phyloP scores from a whole-genome alignment of 805 yeast genomes.

The Candida succiphila region DNA sequence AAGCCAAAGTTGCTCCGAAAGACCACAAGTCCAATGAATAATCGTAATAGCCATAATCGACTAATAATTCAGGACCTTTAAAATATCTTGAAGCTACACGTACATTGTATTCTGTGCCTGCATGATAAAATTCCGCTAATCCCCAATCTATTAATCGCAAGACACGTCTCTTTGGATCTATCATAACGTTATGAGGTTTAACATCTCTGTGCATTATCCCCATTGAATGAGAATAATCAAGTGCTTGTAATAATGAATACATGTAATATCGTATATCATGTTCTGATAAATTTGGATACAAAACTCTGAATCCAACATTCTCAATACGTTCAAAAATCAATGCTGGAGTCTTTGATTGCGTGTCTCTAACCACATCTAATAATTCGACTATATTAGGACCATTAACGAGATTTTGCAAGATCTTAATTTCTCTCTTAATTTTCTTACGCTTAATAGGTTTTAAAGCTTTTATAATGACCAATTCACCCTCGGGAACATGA shows the following conservation, averaged over 20 bases:
- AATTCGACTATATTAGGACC: constrained; percentile 76
- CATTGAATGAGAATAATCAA: constrained; percentile 85
- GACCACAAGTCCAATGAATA: constrained; percentile 89
- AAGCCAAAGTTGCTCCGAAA: constrained; percentile 84
- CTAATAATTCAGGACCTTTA: constrained; percentile 85
- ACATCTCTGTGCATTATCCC: constrained; percentile 95
- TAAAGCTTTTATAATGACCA: constrained; percentile 80
- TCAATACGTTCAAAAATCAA: constrained; percentile 77
- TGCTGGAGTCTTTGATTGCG: constrained; percentile 77
- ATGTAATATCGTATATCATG: constrained; percentile 76
- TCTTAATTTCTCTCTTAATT: constrained; percentile 83
- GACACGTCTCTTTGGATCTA: constrained; percentile 56
- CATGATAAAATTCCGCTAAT: constrained; percentile 85
- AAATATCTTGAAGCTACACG: constrained; percentile 88
- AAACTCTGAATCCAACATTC: constrained; percentile 76
- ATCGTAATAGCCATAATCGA: constrained; percentile 76
- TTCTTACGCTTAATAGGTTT: constrained; percentile 92
- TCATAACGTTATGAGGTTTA: constrained; percentile 90
- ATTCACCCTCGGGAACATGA: constrained; percentile 46
- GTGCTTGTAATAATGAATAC: constrained; percentile 69
- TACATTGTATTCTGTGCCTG: constrained; percentile 82
- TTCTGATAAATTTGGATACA: constrained; percentile 73
- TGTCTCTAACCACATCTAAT: constrained; percentile 82
- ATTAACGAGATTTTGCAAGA: constrained; percentile 71
- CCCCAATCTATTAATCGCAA: constrained; percentile 92